phyloP scores from a whole-genome alignment of 169 alveolate genomes.

The Cryptosporidium xiaoi region DNA sequence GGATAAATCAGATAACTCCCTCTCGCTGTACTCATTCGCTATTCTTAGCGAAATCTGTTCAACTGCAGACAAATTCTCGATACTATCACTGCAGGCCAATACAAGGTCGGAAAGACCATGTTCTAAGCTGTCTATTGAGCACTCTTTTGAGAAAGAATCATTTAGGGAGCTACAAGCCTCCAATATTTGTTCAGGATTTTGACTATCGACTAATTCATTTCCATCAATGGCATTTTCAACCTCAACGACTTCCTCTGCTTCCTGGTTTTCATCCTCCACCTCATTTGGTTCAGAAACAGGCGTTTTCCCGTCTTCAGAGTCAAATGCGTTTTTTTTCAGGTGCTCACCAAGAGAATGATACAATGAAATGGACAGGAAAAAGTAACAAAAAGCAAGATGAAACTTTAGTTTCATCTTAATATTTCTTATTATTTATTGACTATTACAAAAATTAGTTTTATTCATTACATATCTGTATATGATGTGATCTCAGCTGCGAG shows the following conservation, averaged over 20 bases:
- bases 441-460: too few relatives aligned
- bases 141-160: conserved; percentile 47
- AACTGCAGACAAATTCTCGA: not conserved
- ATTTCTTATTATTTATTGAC: not conserved
- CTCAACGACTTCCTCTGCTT: not conserved
- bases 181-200: conserved; percentile 17
- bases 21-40: not conserved
- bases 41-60: not conserved
- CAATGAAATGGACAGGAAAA: not conserved
- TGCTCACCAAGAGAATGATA: not conserved
- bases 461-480: too few relatives aligned
- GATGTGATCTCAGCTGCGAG: too few relatives aligned
- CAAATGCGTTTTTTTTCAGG: not conserved
- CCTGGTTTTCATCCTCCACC: not conserved
- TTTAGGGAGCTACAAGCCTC: conserved; percentile 47
- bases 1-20: not conserved
- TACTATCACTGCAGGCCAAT: conserved; percentile 2
- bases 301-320: not conserved
- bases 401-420: not conserved
- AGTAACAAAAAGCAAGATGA: not conserved
- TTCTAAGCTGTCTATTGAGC: not conserved
- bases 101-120: not conserved
- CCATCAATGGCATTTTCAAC: conserved; percentile 12
- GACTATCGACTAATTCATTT: not conserved
- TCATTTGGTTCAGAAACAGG: not conserved